Percentiles rank a stretch among this genome's conserved stretches.
Evolutionary conservation across 805 yeast genomes (phyloP).

Genomic region (Yamadazyma takamatsuzukensis): DNA sequence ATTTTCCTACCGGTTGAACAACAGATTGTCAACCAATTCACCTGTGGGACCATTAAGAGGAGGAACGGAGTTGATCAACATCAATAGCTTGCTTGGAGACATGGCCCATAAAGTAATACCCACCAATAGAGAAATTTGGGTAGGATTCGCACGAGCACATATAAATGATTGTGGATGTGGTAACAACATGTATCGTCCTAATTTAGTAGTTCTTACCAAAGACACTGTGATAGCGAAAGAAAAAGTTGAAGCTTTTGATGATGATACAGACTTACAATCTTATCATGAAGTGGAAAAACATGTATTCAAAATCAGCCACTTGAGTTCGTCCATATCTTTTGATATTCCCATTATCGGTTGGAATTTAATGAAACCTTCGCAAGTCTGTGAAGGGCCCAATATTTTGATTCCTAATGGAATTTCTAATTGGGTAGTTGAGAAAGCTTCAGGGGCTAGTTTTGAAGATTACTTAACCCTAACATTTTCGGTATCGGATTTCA

Average conservation of each 20-base stretch:
- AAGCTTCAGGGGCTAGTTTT: neutral
- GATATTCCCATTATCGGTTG: slow-evolving; percentile 29
- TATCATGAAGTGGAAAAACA: slow-evolving; percentile 3
- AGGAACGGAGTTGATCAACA: slow-evolving; percentile 32
- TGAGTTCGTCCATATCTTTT: slow-evolving; percentile 28
- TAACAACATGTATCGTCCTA: slow-evolving; percentile 36
- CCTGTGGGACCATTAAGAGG: slow-evolving; percentile 34
- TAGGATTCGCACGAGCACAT: slow-evolving; percentile 41
- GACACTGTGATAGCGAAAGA: slow-evolving; percentile 1
- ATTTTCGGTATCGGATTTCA: slow-evolving; percentile 33
- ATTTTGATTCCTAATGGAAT: slow-evolving; percentile 36
- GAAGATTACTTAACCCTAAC: slow-evolving; percentile 32
- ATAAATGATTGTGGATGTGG: slow-evolving; percentile 40
- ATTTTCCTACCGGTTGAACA: slow-evolving; percentile 9
- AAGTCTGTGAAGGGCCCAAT: slow-evolving; percentile 28
- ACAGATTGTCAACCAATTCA: slow-evolving; percentile 4
- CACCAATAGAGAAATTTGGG: slow-evolving; percentile 29
- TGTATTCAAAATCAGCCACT: slow-evolving; percentile 25
- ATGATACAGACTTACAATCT: slow-evolving; percentile 5
- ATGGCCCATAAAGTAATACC: slow-evolving; percentile 10
- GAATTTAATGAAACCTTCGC: slow-evolving; percentile 16
- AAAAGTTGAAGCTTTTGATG: slow-evolving; percentile 1
- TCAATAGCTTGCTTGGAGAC: slow-evolving; percentile 14
- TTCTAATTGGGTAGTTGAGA: slow-evolving; percentile 21
- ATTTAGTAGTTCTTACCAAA: slow-evolving; percentile 26